Evolutionary conservation across 306 rosid species (phyloP).

Genomic region (Cicer yamashitae): DNA sequence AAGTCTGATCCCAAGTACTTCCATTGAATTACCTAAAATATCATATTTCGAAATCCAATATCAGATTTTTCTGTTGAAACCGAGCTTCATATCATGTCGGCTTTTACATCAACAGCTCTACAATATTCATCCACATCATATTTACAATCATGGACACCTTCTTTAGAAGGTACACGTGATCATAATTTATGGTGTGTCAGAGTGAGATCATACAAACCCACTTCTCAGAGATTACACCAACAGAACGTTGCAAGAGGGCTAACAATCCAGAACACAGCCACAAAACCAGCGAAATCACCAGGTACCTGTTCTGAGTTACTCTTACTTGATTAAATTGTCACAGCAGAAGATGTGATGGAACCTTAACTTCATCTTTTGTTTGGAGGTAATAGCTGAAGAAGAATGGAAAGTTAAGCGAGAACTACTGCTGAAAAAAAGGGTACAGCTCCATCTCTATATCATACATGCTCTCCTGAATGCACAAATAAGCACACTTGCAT

Average conservation of each 20-base stretch:
- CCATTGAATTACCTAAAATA: conserved; percentile 30
- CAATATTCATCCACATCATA: conserved; percentile 61
- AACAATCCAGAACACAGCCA: conserved; percentile 70
- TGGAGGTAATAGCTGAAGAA: conserved; percentile 86
- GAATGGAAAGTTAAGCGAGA: conserved; percentile 94
- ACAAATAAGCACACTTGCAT: conserved; percentile 22
- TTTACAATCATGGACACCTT: conserved; percentile 53
- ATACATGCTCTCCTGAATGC: conserved; percentile 20
- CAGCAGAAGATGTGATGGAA: conserved; percentile 36
- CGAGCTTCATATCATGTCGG: conserved; percentile 58
- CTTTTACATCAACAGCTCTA: conserved; percentile 61
- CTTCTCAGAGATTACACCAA: conserved; percentile 47
- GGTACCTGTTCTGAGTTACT: conserved; percentile 56
- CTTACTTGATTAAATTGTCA: background rate
- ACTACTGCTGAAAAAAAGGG: conserved; percentile 75
- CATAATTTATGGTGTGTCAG: conserved; percentile 50
- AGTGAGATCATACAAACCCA: conserved; percentile 50
- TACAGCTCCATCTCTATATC: conserved; percentile 36
- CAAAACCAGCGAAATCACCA: conserved; percentile 87
- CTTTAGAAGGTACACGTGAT: conserved; percentile 54
- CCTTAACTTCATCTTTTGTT: conserved; percentile 36
- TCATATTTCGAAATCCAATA: conserved; percentile 11
- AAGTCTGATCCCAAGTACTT: conserved; percentile 32
- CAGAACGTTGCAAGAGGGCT: conserved; percentile 55
- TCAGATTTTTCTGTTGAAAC: conserved; percentile 36